A percentile compares a stretch with the other conserved stretches of the same genome.
Evolutionary conservation across 208 protist genomes (phyloP).

Genomic region (Angomonas deanei): DNA sequence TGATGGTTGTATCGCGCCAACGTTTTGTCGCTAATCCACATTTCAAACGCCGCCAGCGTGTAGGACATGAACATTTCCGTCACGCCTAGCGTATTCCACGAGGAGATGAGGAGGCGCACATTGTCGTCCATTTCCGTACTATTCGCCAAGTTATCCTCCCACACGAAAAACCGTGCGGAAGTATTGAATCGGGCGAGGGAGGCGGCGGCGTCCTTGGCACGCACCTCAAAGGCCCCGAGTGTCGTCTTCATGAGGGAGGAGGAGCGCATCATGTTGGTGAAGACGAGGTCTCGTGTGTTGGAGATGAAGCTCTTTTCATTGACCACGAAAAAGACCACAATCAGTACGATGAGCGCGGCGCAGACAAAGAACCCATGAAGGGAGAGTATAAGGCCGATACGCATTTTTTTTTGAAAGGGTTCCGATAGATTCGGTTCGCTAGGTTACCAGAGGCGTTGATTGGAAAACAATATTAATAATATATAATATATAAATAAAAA

Average conservation of each 20-base stretch:
- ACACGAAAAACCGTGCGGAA: background rate
- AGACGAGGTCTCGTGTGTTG: conserved; percentile 10
- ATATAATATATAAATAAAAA: no score
- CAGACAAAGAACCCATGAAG: conserved; percentile 22
- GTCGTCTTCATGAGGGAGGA: background rate
- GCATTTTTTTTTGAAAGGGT: background rate
- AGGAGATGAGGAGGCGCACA: background rate
- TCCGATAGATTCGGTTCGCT: background rate
- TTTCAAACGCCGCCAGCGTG: conserved; percentile 7
- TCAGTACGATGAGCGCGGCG: conserved; percentile 12
- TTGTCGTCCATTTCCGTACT: background rate
- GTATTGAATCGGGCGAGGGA: conserved; percentile 4
- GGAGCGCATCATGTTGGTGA: conserved; percentile 14
- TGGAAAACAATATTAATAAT: no score
- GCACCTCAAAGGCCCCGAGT: background rate
- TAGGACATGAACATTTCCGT: background rate
- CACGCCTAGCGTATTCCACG: background rate
- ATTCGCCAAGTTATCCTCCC: no score
- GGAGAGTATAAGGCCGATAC: conserved; percentile 11
- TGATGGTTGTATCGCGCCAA: background rate
- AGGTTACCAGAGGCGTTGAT: no score
- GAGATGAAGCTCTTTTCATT: conserved; percentile 11
- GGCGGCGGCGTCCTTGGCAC: background rate
- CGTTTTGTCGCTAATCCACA: conserved; percentile 15
- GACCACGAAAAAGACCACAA: conserved; percentile 14